Evolutionary conservation across 176 grass and related monocot genomes (phyloP).

Genomic region (Oryza glumipatula): DNA sequence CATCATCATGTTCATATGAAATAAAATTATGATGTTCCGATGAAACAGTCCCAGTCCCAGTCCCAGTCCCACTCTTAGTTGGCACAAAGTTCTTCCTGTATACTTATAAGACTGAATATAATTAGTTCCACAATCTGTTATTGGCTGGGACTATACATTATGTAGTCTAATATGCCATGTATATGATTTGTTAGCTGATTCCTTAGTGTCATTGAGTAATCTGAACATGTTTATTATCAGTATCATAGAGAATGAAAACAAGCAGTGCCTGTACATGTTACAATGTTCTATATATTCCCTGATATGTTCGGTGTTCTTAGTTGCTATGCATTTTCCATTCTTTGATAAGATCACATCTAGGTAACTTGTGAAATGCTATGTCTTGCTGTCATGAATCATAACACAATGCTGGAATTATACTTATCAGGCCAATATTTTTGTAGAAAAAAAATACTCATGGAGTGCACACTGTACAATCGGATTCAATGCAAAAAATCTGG

Average conservation of each 20-base stretch:
- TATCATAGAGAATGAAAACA: not conserved
- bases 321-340: not conserved
- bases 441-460: not conserved
- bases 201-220: not conserved
- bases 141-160: not conserved
- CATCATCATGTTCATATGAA: slow-evolving; percentile 50
- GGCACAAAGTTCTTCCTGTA: not conserved
- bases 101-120: not conserved
- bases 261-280: not conserved
- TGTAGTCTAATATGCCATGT: not conserved
- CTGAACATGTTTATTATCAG: not conserved
- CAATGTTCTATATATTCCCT: not conserved
- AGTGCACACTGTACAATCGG: not conserved
- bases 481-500: not conserved
- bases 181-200: not conserved
- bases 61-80: not conserved
- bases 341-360: not conserved
- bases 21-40: slow-evolving; percentile 34
- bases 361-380: not conserved
- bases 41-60: not conserved
- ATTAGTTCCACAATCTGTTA: not conserved
- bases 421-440: not conserved
- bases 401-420: not conserved
- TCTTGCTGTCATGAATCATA: no score
- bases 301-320: not conserved